Evolutionary conservation across 208 protist species (phyloP).

Genomic region (Leishmania mexicana): DNA sequence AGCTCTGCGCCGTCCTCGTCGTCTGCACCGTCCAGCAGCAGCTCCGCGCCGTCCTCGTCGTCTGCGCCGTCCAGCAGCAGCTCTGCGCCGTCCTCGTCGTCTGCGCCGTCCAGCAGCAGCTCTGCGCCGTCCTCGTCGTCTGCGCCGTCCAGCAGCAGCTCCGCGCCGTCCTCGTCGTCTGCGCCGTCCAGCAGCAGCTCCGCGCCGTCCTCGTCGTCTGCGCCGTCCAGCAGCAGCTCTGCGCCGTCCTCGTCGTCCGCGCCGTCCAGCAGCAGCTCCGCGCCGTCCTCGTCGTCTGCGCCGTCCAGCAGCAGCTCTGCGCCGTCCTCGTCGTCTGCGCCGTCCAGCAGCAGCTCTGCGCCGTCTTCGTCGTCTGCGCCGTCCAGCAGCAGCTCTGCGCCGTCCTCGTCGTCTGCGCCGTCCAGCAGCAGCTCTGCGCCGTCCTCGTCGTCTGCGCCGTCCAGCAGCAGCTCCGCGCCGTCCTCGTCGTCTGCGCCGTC

Average conservation of each 20-base stretch:
- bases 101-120: not conserved
- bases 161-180: conserved; percentile 1
- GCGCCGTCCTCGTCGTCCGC: not conserved
- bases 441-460: not conserved
- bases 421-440: not conserved
- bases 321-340: not conserved
- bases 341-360: not conserved
- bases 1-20: too few species aligned
- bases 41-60: not conserved
- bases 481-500: too few species aligned
- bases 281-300: not conserved
- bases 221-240: not conserved
- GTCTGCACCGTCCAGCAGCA: not conserved
- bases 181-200: conserved; percentile 5
- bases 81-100: not conserved
- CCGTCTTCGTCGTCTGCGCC: not conserved
- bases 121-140: not conserved
- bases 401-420: not conserved
- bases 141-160: not conserved
- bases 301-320: not conserved
- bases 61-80: not conserved
- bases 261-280: not conserved
- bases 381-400: not conserved
- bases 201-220: not conserved
- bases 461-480: not conserved